These are phyloP conservation scores for Suhomyces choctaworum DNA, from an alignment of 1,139 yeast species.

Conservation along the genomic window DNA sequence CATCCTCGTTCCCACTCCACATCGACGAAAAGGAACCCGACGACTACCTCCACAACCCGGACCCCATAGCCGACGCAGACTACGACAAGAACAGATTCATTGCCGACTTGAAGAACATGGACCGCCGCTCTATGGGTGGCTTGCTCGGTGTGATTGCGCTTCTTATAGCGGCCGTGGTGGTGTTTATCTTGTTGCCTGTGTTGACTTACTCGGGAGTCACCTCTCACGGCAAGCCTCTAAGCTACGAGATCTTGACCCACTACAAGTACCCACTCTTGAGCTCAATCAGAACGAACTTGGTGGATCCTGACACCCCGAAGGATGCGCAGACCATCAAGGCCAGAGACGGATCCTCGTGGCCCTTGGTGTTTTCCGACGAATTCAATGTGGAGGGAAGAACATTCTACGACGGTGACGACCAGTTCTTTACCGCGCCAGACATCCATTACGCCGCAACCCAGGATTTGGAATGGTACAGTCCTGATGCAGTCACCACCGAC, in stretches of 20 bases:
- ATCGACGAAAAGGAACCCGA: conserved; percentile 34
- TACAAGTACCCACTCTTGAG: conserved; percentile 27
- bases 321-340: conserved; percentile 18
- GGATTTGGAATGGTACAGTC: conserved; percentile 37
- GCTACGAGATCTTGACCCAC: conserved; percentile 25
- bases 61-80: conserved; percentile 32
- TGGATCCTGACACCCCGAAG: conserved; percentile 32
- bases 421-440: conserved; percentile 31
- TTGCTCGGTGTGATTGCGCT: conserved; percentile 23
- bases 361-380: conserved; percentile 30
- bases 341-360: conserved; percentile 26
- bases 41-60: conserved; percentile 34
- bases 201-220: conserved; percentile 29
- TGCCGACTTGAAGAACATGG: conserved; percentile 28
- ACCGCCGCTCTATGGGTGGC: conserved; percentile 26
- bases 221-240: conserved; percentile 17
- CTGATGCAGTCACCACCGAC: conserved; percentile 30
- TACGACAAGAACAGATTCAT: conserved; percentile 29
- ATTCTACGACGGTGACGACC: conserved; percentile 35
- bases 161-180: conserved; percentile 21
- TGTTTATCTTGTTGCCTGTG: conserved; percentile 30
- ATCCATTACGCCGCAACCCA: conserved; percentile 32
- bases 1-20: conserved; percentile 30
- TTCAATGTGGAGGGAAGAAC: conserved; percentile 34
- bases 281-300: conserved; percentile 25